These are phyloP conservation scores for Curvularia lunata DNA, from an alignment of 2,329 filamentous ascomycete species.

Conservation along the genomic window DNA sequence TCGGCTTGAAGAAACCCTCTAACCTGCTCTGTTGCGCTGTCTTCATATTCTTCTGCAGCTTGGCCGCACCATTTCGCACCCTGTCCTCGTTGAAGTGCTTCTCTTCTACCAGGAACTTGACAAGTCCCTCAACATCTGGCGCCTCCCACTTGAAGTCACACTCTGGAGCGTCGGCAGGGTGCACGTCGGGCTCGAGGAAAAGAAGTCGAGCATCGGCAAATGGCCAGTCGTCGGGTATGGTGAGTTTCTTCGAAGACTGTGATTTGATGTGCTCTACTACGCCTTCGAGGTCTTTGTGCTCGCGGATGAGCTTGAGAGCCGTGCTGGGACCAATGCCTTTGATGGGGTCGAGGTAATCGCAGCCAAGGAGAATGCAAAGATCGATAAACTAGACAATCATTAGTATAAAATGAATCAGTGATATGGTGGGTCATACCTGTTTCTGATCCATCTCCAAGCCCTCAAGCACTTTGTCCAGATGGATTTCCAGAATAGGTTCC, in stretches of 20 bases:
- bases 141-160: constrained; percentile 99
- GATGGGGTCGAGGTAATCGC: constrained; percentile 96
- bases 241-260: constrained; percentile 72
- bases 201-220: constrained; percentile 89
- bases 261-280: constrained; percentile 81
- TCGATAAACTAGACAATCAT: constrained; percentile 78
- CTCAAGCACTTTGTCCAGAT: constrained; percentile 83
- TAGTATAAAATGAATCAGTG: constrained; percentile 12
- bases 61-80: constrained; percentile 77
- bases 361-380: constrained; percentile 94
- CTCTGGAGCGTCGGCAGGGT: constrained; percentile 77
- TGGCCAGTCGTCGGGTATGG: constrained; percentile 94
- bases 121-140: constrained; percentile 86
- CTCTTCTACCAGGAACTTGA: constrained; percentile 88
- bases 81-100: constrained; percentile 98
- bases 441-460: constrained; percentile 86
- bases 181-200: constrained; percentile 91
- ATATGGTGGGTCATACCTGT: constrained; percentile 64
- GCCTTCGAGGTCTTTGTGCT: constrained; percentile 85
- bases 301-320: constrained; percentile 90
- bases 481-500: constrained; percentile 95
- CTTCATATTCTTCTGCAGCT: constrained; percentile 89
- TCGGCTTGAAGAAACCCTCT: constrained; percentile 95
- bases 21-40: constrained; percentile 86
- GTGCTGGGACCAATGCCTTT: constrained; percentile 93